A percentile compares a stretch with the other conserved stretches of the same genome.
These are phyloP conservation scores for Endoconidiophora polonica DNA, from an alignment of 2,329 filamentous ascomycete species.

Conservation along the genomic window DNA sequence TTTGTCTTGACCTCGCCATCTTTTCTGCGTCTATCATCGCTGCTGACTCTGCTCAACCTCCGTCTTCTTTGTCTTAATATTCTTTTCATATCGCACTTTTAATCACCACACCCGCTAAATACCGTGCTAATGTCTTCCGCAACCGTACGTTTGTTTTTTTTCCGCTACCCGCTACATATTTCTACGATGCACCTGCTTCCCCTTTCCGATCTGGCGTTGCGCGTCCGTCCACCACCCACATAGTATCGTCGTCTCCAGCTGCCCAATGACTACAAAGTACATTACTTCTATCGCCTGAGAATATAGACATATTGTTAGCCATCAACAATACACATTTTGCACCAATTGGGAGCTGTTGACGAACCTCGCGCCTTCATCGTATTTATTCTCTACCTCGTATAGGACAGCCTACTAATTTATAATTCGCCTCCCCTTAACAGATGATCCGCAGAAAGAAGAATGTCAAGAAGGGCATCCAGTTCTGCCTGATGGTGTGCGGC, in stretches of 20 bases:
- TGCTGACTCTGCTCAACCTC: constrained; percentile 3
- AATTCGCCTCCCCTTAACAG: constrained; percentile 35
- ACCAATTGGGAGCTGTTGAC: too few relatives aligned
- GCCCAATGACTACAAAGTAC: neutral
- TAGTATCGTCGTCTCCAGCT: constrained; percentile 10
- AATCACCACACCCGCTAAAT: constrained; percentile 12
- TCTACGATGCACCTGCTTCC: constrained; percentile 4
- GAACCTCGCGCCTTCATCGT: too few relatives aligned
- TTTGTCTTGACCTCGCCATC: constrained; percentile 12
- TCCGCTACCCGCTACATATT: neutral
- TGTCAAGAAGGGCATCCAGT: constrained; percentile 99
- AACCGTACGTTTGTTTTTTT: constrained; percentile 19
- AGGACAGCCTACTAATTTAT: constrained; percentile 15
- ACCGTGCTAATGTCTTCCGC: constrained; percentile 20
- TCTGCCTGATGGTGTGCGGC: constrained; percentile 99
- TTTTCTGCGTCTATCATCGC: constrained; percentile 8
- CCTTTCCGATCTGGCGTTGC: neutral
- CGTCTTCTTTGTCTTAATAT: constrained; percentile 5
- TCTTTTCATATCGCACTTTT: constrained; percentile 8
- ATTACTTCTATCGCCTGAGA: too few relatives aligned
- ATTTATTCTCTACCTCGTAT: neutral
- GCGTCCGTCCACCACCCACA: neutral
- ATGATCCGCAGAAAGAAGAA: constrained; percentile 99
- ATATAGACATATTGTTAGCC: too few relatives aligned
- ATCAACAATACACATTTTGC: too few relatives aligned